Evolutionary conservation across 345 rosid genomes (phyloP).

Genomic region (Melaleuca quinquenervia): DNA sequence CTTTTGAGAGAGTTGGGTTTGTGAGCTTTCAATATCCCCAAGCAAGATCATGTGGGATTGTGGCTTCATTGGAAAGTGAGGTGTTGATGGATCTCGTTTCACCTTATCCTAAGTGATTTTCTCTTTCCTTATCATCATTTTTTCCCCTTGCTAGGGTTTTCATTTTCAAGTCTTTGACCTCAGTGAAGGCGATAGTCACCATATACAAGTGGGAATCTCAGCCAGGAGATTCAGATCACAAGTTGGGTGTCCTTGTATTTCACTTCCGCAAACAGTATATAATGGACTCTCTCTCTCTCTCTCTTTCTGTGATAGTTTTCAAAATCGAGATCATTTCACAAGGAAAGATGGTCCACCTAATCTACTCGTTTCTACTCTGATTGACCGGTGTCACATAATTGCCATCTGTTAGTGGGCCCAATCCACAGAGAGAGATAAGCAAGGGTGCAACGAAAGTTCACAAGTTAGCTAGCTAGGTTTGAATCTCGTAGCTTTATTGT

Average conservation of each 20-base stretch:
- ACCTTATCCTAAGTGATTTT: not conserved
- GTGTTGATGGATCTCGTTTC: not conserved
- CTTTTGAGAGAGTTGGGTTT: not conserved
- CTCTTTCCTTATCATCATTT: not conserved
- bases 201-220: not conserved
- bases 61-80: constrained; percentile 33
- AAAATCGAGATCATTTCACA: not conserved
- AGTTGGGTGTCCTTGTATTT: not conserved
- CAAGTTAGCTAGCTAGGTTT: not conserved
- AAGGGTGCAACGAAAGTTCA: not conserved
- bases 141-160: constrained; percentile 8
- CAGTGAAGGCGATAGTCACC: not conserved
- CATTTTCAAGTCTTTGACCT: constrained; percentile 4
- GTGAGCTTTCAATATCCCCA: constrained; percentile 35
- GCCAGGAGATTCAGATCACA: not conserved
- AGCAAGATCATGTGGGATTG: constrained; percentile 38
- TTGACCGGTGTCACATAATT: not conserved
- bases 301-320: not conserved
- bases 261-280: not conserved
- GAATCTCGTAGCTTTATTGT: not conserved
- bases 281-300: not conserved
- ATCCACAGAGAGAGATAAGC: not conserved
- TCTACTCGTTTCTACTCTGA: not conserved
- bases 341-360: not conserved
- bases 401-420: not conserved